Percentiles rank a stretch among this genome's conserved stretches.
phyloP scores from a whole-genome alignment of 345 rosid species.

The Moricandia arvensis region DNA sequence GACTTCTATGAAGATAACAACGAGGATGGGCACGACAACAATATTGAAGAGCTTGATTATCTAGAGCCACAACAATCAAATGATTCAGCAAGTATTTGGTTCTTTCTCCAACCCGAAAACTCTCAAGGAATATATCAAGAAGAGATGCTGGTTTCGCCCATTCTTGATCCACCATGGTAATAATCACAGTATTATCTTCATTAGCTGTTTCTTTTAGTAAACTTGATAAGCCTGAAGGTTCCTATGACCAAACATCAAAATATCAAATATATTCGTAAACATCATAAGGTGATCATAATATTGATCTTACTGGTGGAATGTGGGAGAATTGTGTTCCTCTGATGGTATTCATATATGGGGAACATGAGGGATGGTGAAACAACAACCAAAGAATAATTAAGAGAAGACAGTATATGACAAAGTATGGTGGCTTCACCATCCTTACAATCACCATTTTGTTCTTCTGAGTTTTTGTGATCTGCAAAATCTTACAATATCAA shows the following conservation, averaged over 20 bases:
- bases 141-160: slow-evolving; percentile 47
- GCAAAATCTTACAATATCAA: neutral
- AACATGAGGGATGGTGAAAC: slow-evolving; percentile 11
- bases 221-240: slow-evolving; percentile 21
- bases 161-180: slow-evolving; percentile 42
- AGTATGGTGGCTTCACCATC: slow-evolving; percentile 11
- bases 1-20: slow-evolving; percentile 38
- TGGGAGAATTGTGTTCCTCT: neutral
- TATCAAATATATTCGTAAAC: neutral
- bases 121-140: slow-evolving; percentile 54
- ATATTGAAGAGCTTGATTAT: slow-evolving; percentile 39
- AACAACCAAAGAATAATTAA: slow-evolving; percentile 26
- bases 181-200: slow-evolving; percentile 41
- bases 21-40: slow-evolving; percentile 42
- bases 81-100: slow-evolving; percentile 45
- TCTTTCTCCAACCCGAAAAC: slow-evolving; percentile 44
- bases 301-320: slow-evolving; percentile 31
- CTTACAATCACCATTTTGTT: slow-evolving; percentile 20
- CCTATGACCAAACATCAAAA: slow-evolving; percentile 8
- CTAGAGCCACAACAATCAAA: slow-evolving; percentile 47
- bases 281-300: slow-evolving; percentile 4
- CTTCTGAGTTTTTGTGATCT: neutral
- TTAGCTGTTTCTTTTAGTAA: slow-evolving; percentile 39
- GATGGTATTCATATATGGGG: neutral
- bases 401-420: slow-evolving; percentile 14